Evolutionary conservation across 306 rosid species (phyloP).

Genomic region (Malus asiatica): DNA sequence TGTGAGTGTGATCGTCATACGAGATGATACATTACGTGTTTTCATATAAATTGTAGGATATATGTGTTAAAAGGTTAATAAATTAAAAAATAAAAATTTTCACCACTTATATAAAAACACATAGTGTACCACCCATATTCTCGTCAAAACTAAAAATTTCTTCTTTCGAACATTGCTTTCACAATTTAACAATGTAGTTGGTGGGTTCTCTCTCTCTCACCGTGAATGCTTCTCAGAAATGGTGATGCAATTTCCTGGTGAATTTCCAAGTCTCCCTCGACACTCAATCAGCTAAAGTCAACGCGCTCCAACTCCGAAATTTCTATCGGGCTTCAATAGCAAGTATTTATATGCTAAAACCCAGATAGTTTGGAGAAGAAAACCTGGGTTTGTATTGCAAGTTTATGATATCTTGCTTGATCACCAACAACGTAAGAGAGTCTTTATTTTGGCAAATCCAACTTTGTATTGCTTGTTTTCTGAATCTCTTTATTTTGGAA

Average conservation of each 20-base stretch:
- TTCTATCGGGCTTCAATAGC: not conserved
- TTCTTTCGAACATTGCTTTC: not conserved
- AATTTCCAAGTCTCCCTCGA: not conserved
- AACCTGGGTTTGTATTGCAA: no score
- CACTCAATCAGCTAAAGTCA: not conserved
- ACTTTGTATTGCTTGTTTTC: no score
- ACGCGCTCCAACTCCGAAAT: not conserved
- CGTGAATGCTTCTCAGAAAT: not conserved
- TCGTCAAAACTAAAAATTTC: accelerated
- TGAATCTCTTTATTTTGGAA: no score
- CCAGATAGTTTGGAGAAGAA: not conserved
- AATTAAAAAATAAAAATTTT: no score
- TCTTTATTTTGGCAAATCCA: no score
- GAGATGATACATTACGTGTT: accelerated
- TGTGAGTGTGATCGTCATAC: no score
- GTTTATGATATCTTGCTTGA: no score
- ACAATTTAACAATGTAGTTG: not conserved
- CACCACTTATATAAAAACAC: no score
- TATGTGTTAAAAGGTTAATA: no score
- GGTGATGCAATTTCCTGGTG: not conserved
- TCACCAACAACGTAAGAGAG: no score
- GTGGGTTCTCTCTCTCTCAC: not conserved
- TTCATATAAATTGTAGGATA: no score
- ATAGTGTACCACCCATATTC: accelerated
- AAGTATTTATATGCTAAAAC: not conserved